A percentile compares a stretch with the other conserved stretches of the same genome.
Evolutionary conservation across 2,329 filamentous ascomycete species (phyloP).

Genomic region (Sporothrix schenckii): DNA sequence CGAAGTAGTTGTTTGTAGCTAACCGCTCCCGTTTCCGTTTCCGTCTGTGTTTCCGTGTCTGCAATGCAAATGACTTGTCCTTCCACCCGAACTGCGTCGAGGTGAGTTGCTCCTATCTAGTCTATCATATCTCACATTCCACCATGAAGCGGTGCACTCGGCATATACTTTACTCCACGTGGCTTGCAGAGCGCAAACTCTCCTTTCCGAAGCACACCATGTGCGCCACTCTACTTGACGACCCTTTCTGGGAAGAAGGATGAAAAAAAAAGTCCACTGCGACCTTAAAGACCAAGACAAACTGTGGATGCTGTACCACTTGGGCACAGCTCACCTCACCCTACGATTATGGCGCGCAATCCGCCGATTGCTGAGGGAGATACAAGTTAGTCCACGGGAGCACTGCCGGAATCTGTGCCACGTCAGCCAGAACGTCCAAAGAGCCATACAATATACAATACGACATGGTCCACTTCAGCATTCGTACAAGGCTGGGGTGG

Average conservation of each 20-base stretch:
- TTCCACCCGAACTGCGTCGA: neutral
- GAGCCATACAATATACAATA: neutral
- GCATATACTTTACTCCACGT: neutral
- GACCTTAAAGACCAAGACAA: neutral
- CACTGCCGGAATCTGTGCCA: constrained; percentile 11
- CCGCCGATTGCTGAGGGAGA: constrained; percentile 4
- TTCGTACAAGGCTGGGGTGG: neutral
- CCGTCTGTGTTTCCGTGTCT: too few relatives aligned
- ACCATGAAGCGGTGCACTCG: constrained; percentile 1
- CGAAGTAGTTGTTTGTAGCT: neutral
- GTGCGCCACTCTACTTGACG: too few relatives aligned
- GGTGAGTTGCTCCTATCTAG: too few relatives aligned
- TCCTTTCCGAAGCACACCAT: neutral
- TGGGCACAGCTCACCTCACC: neutral
- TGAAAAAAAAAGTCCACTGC: too few relatives aligned
- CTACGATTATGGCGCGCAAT: neutral
- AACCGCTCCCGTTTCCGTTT: neutral
- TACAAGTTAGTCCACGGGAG: neutral
- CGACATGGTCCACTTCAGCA: neutral
- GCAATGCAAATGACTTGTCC: neutral
- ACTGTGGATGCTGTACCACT: neutral
- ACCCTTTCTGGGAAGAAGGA: too few relatives aligned
- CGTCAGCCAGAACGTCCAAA: neutral
- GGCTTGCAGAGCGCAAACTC: neutral
- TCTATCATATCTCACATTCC: neutral